A percentile compares a stretch with the other conserved stretches of the same genome.
Evolutionary conservation across 306 rosid genomes (phyloP).

Genomic region (Oxytropis ochrocephala): DNA sequence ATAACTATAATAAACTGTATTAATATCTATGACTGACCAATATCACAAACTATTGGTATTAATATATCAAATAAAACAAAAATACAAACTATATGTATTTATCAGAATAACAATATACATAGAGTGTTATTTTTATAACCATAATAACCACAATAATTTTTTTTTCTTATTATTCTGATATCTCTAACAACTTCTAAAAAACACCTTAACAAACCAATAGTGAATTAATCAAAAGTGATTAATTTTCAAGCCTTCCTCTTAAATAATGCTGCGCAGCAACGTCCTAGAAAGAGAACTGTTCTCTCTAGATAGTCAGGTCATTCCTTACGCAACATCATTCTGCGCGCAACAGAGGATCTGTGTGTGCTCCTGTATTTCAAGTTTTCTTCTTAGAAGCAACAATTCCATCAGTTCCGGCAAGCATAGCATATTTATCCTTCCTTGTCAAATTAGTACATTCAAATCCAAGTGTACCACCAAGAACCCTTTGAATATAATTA

Average conservation of each 20-base stretch:
- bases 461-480: constrained; percentile 77
- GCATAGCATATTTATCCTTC: constrained; percentile 69
- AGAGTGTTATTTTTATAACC: background rate
- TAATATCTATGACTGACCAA: background rate
- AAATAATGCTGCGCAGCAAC: background rate
- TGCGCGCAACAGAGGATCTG: too few species aligned
- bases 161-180: constrained; percentile 19
- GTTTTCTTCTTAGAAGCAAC: constrained; percentile 41
- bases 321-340: too few species aligned
- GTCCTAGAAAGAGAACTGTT: too few species aligned
- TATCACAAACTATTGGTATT: constrained; percentile 14
- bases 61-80: background rate
- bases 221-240: background rate
- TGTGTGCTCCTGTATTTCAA: background rate
- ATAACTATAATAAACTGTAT: background rate
- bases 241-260: constrained; percentile 30
- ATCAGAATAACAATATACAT: constrained; percentile 29
- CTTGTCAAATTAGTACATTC: constrained; percentile 86
- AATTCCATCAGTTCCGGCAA: constrained; percentile 80
- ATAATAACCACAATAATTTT: constrained; percentile 16
- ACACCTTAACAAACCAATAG: background rate
- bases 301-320: too few species aligned
- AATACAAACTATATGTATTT: constrained; percentile 17
- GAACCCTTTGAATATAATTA: constrained; percentile 71
- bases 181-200: background rate